Evolutionary conservation across 23 red algal species (phyloP), one percentile per base, ranked within the genome.

Genomic region (Porphyridium purpureum): DNA sequence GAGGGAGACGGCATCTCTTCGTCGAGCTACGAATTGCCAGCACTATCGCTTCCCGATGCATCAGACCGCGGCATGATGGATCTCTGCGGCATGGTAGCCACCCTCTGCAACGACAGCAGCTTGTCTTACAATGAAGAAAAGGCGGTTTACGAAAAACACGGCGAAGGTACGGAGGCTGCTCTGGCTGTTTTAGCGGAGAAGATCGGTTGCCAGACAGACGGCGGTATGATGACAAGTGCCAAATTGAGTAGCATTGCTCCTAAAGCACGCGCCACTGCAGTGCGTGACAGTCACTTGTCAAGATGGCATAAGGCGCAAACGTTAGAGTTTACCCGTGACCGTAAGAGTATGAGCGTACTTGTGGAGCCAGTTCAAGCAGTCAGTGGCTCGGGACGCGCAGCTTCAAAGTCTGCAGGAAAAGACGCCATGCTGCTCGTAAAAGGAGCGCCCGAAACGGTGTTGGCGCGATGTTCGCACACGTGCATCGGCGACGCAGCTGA

Each of bases 271-370:
- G n/a, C n/a, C n/a, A n/a, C n/a, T n/a, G n/a, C n/a, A n/a, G n/a
- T n/a, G n/a, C 64, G 79, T 8, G 64, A 79, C 50, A n/a, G n/a
- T n/a, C n/a, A n/a, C n/a, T n/a, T n/a, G n/a, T n/a, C n/a, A n/a
- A n/a, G n/a, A n/a, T 98, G 57, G 57, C 86, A 80, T 78, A 61
- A 29, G 3, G 54, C 41, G 14, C 44, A 29, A 7, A 98, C 90
- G 19, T 63, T 98, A 19, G 90, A 98, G 46, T 98, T 98, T 27
- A 71, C 79, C 26, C 76, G 90, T 31, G 90, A 98, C 48, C 67
- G 90, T 24, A 98, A 98, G 55, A 81, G 72, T 21, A 98, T 98
- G 90, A 81, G 72, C 35, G 90, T 98, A 24, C 50, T 86, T 60
- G 79, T 77, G 7, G n/a, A n/a, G n/a, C n/a, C n/a, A n/a, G n/a